These are phyloP conservation scores for Heterobasidion occidentale DNA, from an alignment of 1,284 basidiomycete genomes.

Conservation along the genomic window DNA sequence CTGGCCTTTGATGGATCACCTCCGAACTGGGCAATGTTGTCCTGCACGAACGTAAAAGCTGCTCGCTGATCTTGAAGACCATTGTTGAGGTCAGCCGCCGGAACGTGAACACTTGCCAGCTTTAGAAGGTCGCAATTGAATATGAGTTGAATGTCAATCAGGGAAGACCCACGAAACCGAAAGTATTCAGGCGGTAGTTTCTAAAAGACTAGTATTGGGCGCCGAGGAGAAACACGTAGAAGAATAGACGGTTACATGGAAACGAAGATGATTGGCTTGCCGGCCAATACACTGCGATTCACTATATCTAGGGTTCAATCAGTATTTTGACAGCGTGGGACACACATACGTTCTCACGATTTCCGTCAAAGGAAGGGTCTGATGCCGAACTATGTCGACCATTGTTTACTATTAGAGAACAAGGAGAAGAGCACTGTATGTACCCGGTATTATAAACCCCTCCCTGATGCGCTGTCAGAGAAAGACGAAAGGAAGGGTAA, in stretches of 20 bases:
- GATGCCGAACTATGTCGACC: constrained; percentile 32
- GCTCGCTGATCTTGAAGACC: constrained; percentile 50
- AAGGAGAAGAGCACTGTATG: neutral
- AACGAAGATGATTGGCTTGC: constrained; percentile 48
- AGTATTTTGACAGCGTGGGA: neutral
- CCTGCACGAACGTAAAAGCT: constrained; percentile 51
- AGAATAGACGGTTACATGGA: constrained; percentile 31
- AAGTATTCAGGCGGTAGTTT: constrained; percentile 52
- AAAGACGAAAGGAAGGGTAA: neutral
- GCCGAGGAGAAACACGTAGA: neutral
- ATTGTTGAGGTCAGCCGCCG: constrained; percentile 42
- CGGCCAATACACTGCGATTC: constrained; percentile 34
- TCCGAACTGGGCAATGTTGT: constrained; percentile 56
- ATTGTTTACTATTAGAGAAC: neutral
- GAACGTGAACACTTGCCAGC: constrained; percentile 42
- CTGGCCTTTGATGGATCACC: constrained; percentile 53
- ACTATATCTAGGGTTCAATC: constrained; percentile 31
- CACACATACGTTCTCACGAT: constrained; percentile 25
- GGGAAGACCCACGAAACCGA: constrained; percentile 42
- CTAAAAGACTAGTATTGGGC: constrained; percentile 17
- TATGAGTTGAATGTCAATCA: constrained; percentile 1
- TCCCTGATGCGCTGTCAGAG: constrained; percentile 26
- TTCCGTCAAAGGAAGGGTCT: constrained; percentile 32
- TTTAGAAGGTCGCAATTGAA: constrained; percentile 14
- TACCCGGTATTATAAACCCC: constrained; percentile 41